Evolutionary conservation across 108 stramenopile species (phyloP).

Genomic region (Aurantiochytrium sp.): DNA sequence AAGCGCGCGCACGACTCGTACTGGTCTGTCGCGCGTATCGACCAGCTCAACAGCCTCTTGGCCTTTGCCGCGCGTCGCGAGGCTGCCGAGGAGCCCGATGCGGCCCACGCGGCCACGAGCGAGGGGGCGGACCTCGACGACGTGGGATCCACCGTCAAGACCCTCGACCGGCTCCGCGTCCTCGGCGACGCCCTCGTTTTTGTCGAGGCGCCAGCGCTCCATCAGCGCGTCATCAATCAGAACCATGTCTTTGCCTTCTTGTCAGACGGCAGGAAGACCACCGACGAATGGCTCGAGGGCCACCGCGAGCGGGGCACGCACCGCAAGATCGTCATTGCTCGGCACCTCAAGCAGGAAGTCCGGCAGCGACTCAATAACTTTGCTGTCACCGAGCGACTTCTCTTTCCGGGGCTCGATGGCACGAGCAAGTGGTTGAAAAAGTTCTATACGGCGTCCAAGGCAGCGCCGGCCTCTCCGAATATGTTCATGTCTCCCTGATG

Average conservation of each 20-base stretch:
- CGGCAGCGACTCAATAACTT: constrained; percentile 3
- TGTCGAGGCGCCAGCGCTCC: constrained; percentile 10
- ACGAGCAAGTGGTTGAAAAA: constrained; percentile 21
- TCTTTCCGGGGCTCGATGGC: constrained; percentile 16
- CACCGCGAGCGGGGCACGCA: neutral
- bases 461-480: neutral
- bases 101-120: too few relatives aligned
- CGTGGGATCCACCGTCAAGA: neutral
- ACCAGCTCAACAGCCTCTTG: neutral
- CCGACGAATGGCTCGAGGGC: neutral
- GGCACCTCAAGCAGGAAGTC: neutral
- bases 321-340: neutral
- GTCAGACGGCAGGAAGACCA: neutral
- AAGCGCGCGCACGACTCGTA: neutral
- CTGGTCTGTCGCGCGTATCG: neutral
- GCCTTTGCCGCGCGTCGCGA: neutral
- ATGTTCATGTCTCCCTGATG: too few relatives aligned
- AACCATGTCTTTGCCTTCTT: constrained; percentile 24
- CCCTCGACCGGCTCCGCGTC: neutral
- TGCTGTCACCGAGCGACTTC: neutral
- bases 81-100: neutral
- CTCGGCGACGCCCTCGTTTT: constrained; percentile 15
- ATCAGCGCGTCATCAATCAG: constrained; percentile 13
- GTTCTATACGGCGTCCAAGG: neutral
- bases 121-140: neutral